phyloP scores from a whole-genome alignment of 1,284 basidiomycete species.

The Pyrrhoderma lamaoense region DNA sequence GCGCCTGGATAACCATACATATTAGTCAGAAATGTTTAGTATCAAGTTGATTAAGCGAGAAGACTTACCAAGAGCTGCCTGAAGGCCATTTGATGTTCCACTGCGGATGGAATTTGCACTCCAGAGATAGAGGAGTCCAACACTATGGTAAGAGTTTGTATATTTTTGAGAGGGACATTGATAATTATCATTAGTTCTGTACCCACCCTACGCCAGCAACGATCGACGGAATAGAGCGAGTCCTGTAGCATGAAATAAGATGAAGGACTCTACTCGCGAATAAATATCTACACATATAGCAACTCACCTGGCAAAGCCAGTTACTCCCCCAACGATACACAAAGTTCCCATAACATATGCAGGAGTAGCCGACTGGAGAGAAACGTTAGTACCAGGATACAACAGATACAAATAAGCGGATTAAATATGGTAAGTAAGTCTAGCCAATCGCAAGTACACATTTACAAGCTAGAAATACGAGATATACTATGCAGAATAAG shows the following conservation, averaged over 20 bases:
- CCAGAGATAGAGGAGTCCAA: slow-evolving; percentile 71
- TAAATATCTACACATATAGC: slow-evolving; percentile 12
- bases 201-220: slow-evolving; percentile 70
- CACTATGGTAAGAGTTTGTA: slow-evolving; percentile 34
- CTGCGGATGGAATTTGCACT: slow-evolving; percentile 68
- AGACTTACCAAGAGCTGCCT: slow-evolving; percentile 63
- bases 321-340: slow-evolving; percentile 71
- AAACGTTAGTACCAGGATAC: not conserved
- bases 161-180: no score
- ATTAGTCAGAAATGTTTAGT: not conserved
- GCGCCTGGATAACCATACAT: slow-evolving; percentile 47
- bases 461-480: not conserved
- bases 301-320: slow-evolving; percentile 60
- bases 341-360: slow-evolving; percentile 73
- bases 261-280: not conserved
- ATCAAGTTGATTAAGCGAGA: not conserved
- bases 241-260: slow-evolving; percentile 26
- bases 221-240: slow-evolving; percentile 70
- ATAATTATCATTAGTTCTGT: not conserved
- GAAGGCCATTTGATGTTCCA: slow-evolving; percentile 64
- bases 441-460: no score
- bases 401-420: no score
- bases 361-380: slow-evolving; percentile 66
- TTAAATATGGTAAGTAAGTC: no score
- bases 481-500: not conserved